These are phyloP conservation scores for Puccinia horiana DNA, from an alignment of 1,284 basidiomycete species.

Conservation along the genomic window DNA sequence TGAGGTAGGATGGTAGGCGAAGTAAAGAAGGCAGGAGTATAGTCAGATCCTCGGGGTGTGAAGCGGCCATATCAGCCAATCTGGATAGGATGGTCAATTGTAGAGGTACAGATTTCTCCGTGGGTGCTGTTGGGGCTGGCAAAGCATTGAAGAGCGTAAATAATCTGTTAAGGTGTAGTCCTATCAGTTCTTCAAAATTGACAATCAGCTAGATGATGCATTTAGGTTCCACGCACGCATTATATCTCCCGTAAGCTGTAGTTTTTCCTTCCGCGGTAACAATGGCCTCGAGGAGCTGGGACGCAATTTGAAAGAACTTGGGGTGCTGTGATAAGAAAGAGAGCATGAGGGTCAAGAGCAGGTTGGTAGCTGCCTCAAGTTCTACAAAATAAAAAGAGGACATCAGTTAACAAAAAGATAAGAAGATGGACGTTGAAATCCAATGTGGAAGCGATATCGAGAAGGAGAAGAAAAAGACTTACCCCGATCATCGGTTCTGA, in stretches of 20 bases:
- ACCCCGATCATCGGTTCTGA: conserved; percentile 48
- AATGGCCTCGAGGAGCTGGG: conserved; percentile 43
- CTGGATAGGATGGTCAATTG: conserved; percentile 35
- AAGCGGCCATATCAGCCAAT: conserved; percentile 28
- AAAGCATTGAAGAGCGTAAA: conserved; percentile 42
- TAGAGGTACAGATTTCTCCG: not conserved
- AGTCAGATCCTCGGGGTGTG: conserved; percentile 33
- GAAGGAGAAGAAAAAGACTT: not conserved
- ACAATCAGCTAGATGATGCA: not conserved
- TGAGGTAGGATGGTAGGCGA: conserved; percentile 39
- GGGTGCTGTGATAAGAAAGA: conserved; percentile 20
- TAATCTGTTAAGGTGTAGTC: conserved; percentile 3
- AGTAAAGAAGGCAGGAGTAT: conserved; percentile 43
- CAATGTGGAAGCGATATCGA: not conserved
- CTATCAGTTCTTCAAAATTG: not conserved
- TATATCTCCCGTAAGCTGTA: conserved; percentile 47
- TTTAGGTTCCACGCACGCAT: conserved; percentile 8
- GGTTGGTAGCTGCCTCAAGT: conserved; percentile 46
- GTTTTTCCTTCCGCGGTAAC: conserved; percentile 42
- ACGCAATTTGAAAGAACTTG: conserved; percentile 14
- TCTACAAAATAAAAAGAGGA: conserved; percentile 13
- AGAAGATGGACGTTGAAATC: not conserved
- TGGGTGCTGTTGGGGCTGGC: conserved; percentile 2
- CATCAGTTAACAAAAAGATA: not conserved
- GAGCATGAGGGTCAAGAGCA: conserved; percentile 42